Conservation (phyloP, 2,329 filamentous ascomycete genomes). For the Aspergillus niger region DNA sequence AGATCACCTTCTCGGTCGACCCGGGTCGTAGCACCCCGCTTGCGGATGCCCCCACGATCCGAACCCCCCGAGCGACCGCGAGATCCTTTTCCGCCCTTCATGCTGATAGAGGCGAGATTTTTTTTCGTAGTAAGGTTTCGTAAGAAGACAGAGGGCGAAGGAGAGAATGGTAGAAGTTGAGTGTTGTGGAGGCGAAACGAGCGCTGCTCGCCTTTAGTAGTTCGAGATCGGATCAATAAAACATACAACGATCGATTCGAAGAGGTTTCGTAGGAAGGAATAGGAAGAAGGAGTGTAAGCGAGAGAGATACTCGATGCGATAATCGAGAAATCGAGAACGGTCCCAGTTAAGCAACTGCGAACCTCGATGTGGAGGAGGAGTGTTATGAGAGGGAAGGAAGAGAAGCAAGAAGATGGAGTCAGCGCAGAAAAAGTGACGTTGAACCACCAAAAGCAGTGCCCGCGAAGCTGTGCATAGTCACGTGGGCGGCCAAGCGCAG, state of each 20-base stretch:
- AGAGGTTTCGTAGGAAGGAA: neutral
- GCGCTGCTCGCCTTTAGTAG: slow-evolving; percentile 33
- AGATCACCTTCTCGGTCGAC: slow-evolving; percentile 65
- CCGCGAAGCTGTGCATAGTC: slow-evolving; percentile 17
- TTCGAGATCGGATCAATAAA: slow-evolving; percentile 16
- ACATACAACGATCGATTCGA: slow-evolving; percentile 23
- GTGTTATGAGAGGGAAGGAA: neutral
- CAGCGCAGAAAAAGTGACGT: slow-evolving; percentile 36
- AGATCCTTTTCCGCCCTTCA: slow-evolving; percentile 36
- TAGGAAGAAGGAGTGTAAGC: neutral
- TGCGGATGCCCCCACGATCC: slow-evolving; percentile 55
- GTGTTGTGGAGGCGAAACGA: slow-evolving; percentile 18
- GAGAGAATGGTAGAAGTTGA: neutral
- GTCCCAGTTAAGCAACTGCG: neutral
- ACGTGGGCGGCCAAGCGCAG: slow-evolving; percentile 20
- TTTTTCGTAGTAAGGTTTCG: neutral
- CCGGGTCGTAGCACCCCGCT: slow-evolving; percentile 47
- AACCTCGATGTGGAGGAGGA: neutral
- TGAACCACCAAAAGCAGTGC: slow-evolving; percentile 22
- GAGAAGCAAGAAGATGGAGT: slow-evolving; percentile 4
- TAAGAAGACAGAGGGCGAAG: neutral
- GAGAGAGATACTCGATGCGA: neutral
- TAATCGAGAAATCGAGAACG: neutral
- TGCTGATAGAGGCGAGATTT: slow-evolving; percentile 16
- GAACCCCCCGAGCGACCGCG: slow-evolving; percentile 32